Percentiles rank a stretch among this genome's conserved stretches.
These are phyloP conservation scores for Solanum arcanum DNA, from an alignment of 257 asterid genomes.

Conservation along the genomic window DNA sequence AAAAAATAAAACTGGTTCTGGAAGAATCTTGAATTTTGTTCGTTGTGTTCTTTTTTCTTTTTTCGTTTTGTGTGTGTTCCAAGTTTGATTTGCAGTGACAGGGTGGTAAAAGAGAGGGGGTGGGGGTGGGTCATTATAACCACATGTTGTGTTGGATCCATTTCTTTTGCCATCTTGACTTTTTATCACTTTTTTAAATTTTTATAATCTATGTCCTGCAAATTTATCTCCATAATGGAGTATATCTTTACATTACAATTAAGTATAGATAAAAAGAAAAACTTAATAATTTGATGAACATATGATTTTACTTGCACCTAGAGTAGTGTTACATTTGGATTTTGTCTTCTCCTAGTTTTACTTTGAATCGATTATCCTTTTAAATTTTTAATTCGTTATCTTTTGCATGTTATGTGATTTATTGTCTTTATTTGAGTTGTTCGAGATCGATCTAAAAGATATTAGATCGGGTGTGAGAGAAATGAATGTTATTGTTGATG, in stretches of 20 bases:
- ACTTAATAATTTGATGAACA: neutral
- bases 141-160: conserved; percentile 31
- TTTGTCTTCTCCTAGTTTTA: too few relatives aligned
- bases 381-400: too few relatives aligned
- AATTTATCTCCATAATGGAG: neutral
- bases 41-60: neutral
- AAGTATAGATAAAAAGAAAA: neutral
- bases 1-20: neutral
- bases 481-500: too few relatives aligned
- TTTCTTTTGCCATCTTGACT: neutral
- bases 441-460: too few relatives aligned
- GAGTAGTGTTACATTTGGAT: neutral
- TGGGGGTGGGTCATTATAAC: conserved; percentile 7
- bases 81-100: conserved; percentile 2
- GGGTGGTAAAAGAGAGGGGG: neutral
- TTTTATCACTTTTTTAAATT: neutral
- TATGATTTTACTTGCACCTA: neutral
- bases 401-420: too few relatives aligned
- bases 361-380: too few relatives aligned
- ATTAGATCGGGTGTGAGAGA: too few relatives aligned
- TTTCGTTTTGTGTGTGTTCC: neutral
- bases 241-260: neutral
- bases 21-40: conserved; percentile 6
- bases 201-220: neutral
- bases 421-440: fast-evolving